Percentiles rank a stretch among this genome's conserved stretches.
These are phyloP conservation scores for Saccharomyces uvarum DNA, from an alignment of 1,139 yeast species.

Conservation along the genomic window DNA sequence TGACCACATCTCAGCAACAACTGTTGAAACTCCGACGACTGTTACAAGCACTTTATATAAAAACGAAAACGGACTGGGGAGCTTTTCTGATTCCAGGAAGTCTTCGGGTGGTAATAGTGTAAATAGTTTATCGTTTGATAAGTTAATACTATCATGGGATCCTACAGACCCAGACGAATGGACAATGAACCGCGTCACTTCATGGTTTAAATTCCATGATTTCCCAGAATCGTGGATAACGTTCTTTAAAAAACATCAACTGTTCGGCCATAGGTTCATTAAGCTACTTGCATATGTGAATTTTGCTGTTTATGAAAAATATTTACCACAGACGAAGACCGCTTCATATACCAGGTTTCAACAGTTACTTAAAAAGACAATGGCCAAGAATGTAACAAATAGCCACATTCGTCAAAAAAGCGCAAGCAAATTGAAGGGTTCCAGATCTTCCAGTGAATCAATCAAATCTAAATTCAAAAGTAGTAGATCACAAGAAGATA, in stretches of 20 bases:
- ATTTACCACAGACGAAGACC: constrained; percentile 43
- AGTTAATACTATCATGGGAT: constrained; percentile 36
- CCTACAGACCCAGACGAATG: constrained; percentile 47
- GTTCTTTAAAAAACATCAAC: constrained; percentile 50
- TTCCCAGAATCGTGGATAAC: constrained; percentile 70
- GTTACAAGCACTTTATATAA: background rate
- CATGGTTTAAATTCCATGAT: constrained; percentile 60
- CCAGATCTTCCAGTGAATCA: constrained; percentile 27
- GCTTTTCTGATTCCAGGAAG: constrained; percentile 16
- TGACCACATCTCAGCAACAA: background rate
- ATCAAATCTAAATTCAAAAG: constrained; percentile 11
- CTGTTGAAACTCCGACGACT: background rate
- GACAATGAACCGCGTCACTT: constrained; percentile 57
- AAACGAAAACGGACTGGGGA: background rate
- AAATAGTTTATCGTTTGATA: constrained; percentile 24
- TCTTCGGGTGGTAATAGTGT: constrained; percentile 29
- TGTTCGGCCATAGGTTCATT: constrained; percentile 58
- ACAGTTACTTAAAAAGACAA: constrained; percentile 42
- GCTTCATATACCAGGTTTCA: constrained; percentile 51
- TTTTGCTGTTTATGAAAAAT: constrained; percentile 39
- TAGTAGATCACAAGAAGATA: constrained; percentile 11
- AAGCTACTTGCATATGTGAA: constrained; percentile 63
- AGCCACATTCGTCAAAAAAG: constrained; percentile 21
- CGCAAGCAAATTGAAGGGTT: constrained; percentile 1
- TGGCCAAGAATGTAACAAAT: constrained; percentile 35